Evolutionary conservation across 805 yeast species (phyloP).

Genomic region (Teunomyces stri): DNA sequence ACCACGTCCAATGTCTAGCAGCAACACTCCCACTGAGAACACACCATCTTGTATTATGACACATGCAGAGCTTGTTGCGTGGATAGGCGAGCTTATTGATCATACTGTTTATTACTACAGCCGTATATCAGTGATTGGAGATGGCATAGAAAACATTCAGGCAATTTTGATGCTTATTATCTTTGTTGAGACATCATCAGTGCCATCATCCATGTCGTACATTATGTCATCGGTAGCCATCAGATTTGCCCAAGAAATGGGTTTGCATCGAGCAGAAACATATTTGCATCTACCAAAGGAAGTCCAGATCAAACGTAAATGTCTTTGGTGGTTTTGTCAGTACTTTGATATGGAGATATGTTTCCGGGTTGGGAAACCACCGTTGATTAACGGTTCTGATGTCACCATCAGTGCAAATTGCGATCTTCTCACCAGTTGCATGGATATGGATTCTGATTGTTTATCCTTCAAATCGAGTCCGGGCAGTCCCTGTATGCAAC

Average conservation of each 20-base stretch:
- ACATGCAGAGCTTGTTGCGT: constrained; percentile 12
- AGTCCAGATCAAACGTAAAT: constrained; percentile 23
- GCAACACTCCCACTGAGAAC: background rate
- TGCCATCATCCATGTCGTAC: constrained; percentile 29
- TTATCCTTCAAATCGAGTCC: background rate
- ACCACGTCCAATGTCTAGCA: background rate
- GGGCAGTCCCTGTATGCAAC: background rate
- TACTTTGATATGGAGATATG: constrained; percentile 38
- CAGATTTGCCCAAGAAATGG: constrained; percentile 41
- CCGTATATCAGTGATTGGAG: constrained; percentile 21
- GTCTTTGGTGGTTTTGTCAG: constrained; percentile 38
- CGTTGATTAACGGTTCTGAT: constrained; percentile 32
- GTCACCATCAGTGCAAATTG: constrained; percentile 25
- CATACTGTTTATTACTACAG: constrained; percentile 19
- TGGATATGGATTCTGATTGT: background rate
- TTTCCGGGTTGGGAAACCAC: constrained; percentile 40
- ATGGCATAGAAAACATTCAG: constrained; percentile 20
- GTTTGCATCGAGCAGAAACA: constrained; percentile 37
- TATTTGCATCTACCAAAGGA: constrained; percentile 17
- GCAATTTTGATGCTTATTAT: constrained; percentile 19
- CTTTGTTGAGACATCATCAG: constrained; percentile 28
- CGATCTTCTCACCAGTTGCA: constrained; percentile 11
- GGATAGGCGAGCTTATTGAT: constrained; percentile 20
- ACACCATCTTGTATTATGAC: background rate
- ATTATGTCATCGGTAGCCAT: constrained; percentile 32